Conservation (phyloP, 495 filamentous ascomycete genomes). For the Xylaria cubensis region DNA sequence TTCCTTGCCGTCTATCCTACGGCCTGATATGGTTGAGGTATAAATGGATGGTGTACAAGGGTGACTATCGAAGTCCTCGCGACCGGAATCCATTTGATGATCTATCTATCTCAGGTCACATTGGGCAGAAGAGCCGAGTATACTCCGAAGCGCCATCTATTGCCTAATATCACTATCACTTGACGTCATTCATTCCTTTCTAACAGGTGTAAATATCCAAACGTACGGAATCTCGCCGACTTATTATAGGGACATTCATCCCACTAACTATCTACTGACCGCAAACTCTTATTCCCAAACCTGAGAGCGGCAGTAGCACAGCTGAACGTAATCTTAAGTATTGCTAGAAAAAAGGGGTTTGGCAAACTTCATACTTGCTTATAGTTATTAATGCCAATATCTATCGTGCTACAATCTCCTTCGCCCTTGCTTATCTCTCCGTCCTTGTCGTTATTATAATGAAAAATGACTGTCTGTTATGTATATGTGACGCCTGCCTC, state of each 20-base stretch:
- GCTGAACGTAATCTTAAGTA: background rate
- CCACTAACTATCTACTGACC: background rate
- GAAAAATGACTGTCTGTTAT: no score
- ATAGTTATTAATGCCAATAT: background rate
- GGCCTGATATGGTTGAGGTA: background rate
- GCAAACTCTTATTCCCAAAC: background rate
- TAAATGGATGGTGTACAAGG: background rate
- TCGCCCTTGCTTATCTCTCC: no score
- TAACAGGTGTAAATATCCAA: background rate
- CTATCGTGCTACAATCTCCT: background rate
- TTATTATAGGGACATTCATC: background rate
- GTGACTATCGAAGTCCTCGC: background rate
- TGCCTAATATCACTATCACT: background rate
- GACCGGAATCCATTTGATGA: background rate
- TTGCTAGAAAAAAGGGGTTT: background rate
- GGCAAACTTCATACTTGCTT: background rate
- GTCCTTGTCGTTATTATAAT: no score
- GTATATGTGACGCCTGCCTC: no score
- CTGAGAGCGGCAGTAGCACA: background rate
- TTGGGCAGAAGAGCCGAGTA: background rate
- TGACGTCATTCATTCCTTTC: no score
- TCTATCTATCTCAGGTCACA: background rate
- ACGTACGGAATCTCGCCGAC: background rate
- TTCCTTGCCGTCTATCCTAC: background rate
- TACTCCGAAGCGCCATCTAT: background rate